Conservation (phyloP, 2,329 filamentous ascomycete species). For the Aaosphaeria arxii region DNA sequence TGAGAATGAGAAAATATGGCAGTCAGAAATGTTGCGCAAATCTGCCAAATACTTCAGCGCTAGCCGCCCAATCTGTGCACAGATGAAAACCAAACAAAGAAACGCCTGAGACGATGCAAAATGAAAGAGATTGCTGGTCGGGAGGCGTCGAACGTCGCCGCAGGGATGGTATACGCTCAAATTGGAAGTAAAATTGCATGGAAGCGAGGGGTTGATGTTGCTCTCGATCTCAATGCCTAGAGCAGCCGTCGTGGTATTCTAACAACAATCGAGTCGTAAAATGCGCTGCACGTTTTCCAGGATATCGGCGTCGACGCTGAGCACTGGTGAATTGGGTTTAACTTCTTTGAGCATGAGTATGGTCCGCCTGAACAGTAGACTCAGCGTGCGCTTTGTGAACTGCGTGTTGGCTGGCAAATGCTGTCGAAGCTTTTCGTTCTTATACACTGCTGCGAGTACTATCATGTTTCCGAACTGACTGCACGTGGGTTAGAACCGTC, state of each 20-base stretch:
- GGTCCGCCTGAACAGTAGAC: conserved; percentile 48
- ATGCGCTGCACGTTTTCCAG: conserved; percentile 46
- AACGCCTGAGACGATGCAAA: neutral
- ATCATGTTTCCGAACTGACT: conserved; percentile 97
- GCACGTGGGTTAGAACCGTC: neutral
- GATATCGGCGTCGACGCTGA: conserved; percentile 72
- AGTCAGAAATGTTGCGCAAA: neutral
- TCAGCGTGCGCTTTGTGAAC: conserved; percentile 23
- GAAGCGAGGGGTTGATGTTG: neutral
- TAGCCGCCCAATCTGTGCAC: neutral
- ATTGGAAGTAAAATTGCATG: neutral
- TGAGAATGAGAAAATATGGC: no score
- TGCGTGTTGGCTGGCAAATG: conserved; percentile 19
- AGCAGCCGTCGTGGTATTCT: no score
- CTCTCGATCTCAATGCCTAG: no score
- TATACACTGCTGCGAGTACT: conserved; percentile 77
- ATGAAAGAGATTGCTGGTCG: neutral
- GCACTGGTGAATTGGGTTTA: conserved; percentile 69
- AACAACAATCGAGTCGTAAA: no score
- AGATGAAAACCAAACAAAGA: neutral
- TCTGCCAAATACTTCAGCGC: neutral
- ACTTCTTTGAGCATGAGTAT: conserved; percentile 72
- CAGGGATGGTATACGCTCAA: no score
- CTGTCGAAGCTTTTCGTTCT: conserved; percentile 50
- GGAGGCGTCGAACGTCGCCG: neutral